Percentiles rank a stretch among this genome's conserved stretches.
These are phyloP conservation scores for Stromatinia cepivora DNA, from an alignment of 2,329 filamentous ascomycete genomes.

Conservation along the genomic window DNA sequence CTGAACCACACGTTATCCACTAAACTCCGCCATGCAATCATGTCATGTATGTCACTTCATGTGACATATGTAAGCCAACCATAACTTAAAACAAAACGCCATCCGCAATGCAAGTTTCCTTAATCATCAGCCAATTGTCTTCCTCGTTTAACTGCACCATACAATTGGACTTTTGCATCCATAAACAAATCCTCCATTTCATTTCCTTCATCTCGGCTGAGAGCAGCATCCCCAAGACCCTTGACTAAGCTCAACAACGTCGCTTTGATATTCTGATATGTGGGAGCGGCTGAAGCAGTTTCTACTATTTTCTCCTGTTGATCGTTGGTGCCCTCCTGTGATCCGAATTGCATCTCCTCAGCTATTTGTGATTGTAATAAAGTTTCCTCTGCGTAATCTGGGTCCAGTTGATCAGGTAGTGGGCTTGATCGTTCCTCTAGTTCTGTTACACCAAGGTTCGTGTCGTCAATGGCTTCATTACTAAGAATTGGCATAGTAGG, in stretches of 20 bases:
- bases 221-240: conserved; percentile 57
- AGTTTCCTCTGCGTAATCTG: conserved; percentile 20
- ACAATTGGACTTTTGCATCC: conserved; percentile 73
- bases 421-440: not conserved
- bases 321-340: not conserved
- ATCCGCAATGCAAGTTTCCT: conserved; percentile 29
- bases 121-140: conserved; percentile 35
- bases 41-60: conserved; percentile 13
- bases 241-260: conserved; percentile 58
- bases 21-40: conserved; percentile 20
- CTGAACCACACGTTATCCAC: conserved; percentile 7
- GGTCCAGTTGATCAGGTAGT: not conserved
- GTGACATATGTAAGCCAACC: conserved; percentile 8
- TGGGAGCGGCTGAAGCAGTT: conserved; percentile 22
- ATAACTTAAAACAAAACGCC: conserved; percentile 29
- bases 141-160: conserved; percentile 65
- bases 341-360: conserved; percentile 14
- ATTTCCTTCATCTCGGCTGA: conserved; percentile 66
- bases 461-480: conserved; percentile 22
- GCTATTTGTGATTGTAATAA: conserved; percentile 21
- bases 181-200: conserved; percentile 77
- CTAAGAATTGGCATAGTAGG: not conserved
- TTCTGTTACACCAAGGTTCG: not conserved
- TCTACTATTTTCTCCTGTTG: not conserved
- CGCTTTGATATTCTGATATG: conserved; percentile 52